Evolutionary conservation across 169 alveolate species (phyloP).

Genomic region (Plasmodium reichenowi): DNA sequence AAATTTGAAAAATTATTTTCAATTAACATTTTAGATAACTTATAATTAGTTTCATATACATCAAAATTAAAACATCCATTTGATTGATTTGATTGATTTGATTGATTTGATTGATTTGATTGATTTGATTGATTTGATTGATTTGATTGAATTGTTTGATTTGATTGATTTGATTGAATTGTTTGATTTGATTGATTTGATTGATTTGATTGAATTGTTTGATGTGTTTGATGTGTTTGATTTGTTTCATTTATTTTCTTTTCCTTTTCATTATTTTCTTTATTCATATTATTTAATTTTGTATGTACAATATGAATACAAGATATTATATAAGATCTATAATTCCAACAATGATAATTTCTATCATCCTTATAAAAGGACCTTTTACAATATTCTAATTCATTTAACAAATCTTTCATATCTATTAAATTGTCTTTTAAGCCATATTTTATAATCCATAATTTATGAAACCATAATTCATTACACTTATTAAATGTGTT

Average conservation of each 20-base stretch:
- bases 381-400: constrained; percentile 53
- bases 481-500: constrained; percentile 44
- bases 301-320: constrained; percentile 31
- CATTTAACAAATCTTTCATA: constrained; percentile 27
- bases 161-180: not conserved
- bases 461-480: constrained; percentile 73
- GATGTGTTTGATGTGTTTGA: not conserved
- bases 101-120: not conserved
- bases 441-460: constrained; percentile 50
- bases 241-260: not conserved
- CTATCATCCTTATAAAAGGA: constrained; percentile 53
- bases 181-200: not conserved
- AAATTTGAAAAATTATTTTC: constrained; percentile 72
- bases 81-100: not conserved
- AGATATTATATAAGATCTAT: constrained; percentile 56
- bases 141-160: not conserved
- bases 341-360: constrained; percentile 73
- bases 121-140: not conserved
- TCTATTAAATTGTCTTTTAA: constrained; percentile 40
- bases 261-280: not conserved
- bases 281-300: not conserved
- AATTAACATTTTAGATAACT: constrained; percentile 43
- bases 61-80: constrained; percentile 11
- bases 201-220: not conserved
- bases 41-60: constrained; percentile 35